Conservation (phyloP, 2,329 filamentous ascomycete species). For the Aphanoascus verrucosus region DNA sequence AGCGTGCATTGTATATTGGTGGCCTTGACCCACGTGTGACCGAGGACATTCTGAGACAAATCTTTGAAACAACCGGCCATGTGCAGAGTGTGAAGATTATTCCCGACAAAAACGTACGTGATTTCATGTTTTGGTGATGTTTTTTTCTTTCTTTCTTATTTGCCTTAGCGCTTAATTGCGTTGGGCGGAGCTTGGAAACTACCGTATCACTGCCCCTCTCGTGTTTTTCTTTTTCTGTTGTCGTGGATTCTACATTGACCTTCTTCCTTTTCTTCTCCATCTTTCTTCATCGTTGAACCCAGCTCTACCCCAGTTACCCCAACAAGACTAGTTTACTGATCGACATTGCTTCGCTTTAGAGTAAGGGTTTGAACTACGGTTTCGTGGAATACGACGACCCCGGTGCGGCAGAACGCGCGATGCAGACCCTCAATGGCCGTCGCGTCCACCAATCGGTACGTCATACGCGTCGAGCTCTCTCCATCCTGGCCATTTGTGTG, state of each 20-base stretch:
- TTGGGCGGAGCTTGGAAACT: not conserved
- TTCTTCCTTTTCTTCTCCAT: conserved; percentile 5
- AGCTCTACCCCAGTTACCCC: not conserved
- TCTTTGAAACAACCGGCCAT: conserved; percentile 97
- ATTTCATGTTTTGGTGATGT: conserved; percentile 2
- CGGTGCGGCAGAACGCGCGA: conserved; percentile 87
- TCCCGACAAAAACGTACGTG: conserved; percentile 94
- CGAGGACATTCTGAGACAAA: conserved; percentile 90
- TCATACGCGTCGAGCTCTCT: conserved; percentile 12
- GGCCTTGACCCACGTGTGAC: conserved; percentile 91
- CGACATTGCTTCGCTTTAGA: conserved; percentile 44
- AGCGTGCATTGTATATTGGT: conserved; percentile 91
- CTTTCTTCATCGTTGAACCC: too few relatives aligned
- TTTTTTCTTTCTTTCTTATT: not conserved
- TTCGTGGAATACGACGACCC: conserved; percentile 99
- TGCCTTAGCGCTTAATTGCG: conserved; percentile 2
- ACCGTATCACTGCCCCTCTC: not conserved
- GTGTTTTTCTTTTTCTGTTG: not conserved
- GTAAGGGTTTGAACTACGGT: conserved; percentile 96
- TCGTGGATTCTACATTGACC: not conserved
- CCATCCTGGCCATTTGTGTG: not conserved
- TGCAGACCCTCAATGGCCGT: conserved; percentile 92
- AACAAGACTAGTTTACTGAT: conserved; percentile 3
- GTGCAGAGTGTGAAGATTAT: conserved; percentile 99
- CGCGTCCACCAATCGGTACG: conserved; percentile 89